Evolutionary conservation across 495 filamentous ascomycete species (phyloP).

Genomic region (Aspergillus indologenus): DNA sequence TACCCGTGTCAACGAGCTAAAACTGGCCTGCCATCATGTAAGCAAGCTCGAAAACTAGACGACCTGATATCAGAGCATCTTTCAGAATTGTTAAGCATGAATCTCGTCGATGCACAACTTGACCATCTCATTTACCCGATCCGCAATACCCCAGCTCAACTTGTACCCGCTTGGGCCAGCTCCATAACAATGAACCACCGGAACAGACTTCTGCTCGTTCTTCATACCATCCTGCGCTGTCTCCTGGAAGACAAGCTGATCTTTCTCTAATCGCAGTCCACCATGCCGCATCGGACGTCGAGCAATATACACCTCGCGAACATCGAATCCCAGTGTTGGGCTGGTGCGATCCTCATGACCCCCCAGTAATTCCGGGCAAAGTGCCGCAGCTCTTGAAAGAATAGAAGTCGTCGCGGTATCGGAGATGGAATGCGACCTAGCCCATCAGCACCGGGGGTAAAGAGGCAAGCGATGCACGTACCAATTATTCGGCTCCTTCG

Average conservation of each 20-base stretch:
- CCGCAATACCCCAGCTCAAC: constrained; percentile 24
- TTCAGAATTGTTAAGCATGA: too few species aligned
- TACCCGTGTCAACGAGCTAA: too few species aligned
- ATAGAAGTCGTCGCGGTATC: constrained; percentile 32
- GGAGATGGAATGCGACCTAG: neutral
- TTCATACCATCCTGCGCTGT: neutral
- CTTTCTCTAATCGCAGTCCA: constrained; percentile 22
- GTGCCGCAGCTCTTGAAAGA: constrained; percentile 16
- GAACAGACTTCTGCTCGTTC: constrained; percentile 10
- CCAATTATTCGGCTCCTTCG: constrained; percentile 51
- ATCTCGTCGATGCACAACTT: too few species aligned
- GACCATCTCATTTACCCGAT: constrained; percentile 8
- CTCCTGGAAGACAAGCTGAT: neutral
- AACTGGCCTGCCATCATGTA: too few species aligned
- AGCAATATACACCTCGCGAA: constrained; percentile 15
- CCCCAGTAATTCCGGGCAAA: neutral
- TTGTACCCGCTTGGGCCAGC: constrained; percentile 48
- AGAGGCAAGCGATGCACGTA: constrained; percentile 22
- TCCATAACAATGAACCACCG: constrained; percentile 52
- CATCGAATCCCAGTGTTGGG: constrained; percentile 6
- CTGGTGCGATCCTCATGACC: neutral
- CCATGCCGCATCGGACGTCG: constrained; percentile 23
- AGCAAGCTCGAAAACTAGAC: too few species aligned
- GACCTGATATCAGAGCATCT: too few species aligned
- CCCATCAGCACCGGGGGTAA: neutral